phyloP scores from a whole-genome alignment of 371 early-diverging fungal species.

The Thermomucor indicae-seudaticae region DNA sequence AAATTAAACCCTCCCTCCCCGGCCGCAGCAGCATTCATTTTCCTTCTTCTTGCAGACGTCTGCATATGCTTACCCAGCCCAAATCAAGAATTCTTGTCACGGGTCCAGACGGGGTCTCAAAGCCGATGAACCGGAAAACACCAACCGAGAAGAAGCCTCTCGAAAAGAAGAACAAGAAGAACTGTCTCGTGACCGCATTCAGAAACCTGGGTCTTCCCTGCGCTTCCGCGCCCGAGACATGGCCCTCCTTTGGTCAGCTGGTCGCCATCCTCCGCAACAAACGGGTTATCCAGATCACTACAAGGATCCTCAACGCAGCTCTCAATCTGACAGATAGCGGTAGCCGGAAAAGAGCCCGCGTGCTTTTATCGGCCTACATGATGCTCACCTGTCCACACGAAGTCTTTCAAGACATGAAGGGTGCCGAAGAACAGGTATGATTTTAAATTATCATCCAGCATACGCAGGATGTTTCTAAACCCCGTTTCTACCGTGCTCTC shows the following conservation, averaged over 20 bases:
- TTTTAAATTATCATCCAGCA: constrained; percentile 1
- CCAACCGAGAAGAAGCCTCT: constrained; percentile 9
- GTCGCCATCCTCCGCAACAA: constrained; percentile 21
- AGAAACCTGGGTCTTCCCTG: constrained; percentile 23
- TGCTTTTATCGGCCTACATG: constrained; percentile 67
- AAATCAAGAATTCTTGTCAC: constrained; percentile 18
- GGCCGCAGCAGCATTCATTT: background rate
- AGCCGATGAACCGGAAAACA: constrained; percentile 17
- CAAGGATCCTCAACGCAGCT: constrained; percentile 23
- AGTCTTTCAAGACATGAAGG: constrained; percentile 48
- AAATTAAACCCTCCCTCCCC: constrained; percentile 5
- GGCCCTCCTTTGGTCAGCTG: constrained; percentile 29
- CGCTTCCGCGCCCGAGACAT: constrained; percentile 17
- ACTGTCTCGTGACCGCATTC: constrained; percentile 12
- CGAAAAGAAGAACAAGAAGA: constrained; percentile 12
- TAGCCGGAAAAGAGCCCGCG: constrained; percentile 46
- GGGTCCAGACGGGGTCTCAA: constrained; percentile 18
- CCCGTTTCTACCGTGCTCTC: constrained; percentile 7
- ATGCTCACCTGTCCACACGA: constrained; percentile 60
- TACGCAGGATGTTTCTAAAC: too few species aligned
- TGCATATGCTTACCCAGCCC: constrained; percentile 15
- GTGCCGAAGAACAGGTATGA: constrained; percentile 51
- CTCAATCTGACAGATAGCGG: constrained; percentile 24
- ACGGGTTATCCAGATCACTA: constrained; percentile 29
- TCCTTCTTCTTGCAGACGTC: constrained; percentile 4